Evolutionary conservation across 441 rosid species (phyloP).

Genomic region (Cnidoscolus chayamansa): DNA sequence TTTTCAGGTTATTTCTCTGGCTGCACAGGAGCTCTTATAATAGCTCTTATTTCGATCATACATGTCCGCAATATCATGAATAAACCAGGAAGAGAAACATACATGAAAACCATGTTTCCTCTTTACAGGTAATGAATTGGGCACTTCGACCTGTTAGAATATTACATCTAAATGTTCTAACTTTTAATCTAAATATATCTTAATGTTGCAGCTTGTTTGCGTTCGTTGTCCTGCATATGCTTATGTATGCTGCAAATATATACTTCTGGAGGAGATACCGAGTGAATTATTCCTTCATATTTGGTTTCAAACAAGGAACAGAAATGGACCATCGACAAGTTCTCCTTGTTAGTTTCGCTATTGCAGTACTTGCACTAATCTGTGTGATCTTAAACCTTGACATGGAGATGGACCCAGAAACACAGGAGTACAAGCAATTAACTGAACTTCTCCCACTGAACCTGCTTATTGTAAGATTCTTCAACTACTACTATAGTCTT

Average conservation of each 20-base stretch:
- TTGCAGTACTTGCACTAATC: constrained; percentile 46
- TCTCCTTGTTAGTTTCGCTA: constrained; percentile 50
- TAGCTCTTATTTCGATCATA: constrained; percentile 44
- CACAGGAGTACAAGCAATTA: constrained; percentile 30
- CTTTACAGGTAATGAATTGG: constrained; percentile 50
- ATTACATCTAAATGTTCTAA: too few species aligned
- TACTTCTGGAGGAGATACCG: constrained; percentile 71
- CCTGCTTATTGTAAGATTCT: constrained; percentile 43
- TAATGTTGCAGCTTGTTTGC: constrained; percentile 57
- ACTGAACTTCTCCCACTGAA: constrained; percentile 64
- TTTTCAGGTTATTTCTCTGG: constrained; percentile 64
- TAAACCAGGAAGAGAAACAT: constrained; percentile 27
- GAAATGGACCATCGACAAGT: constrained; percentile 72
- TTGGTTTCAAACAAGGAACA: constrained; percentile 73
- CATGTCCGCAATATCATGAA: constrained; percentile 45
- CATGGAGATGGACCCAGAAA: constrained; percentile 69
- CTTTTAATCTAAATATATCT: too few species aligned
- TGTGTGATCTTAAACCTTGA: constrained; percentile 65
- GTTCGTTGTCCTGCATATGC: constrained; percentile 58
- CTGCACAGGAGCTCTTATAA: constrained; percentile 55
- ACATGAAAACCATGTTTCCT: constrained; percentile 77
- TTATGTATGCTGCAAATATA: constrained; percentile 59
- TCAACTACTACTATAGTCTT: background rate
- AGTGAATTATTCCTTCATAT: constrained; percentile 77
- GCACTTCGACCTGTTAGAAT: too few species aligned